Evolutionary conservation across 1,284 basidiomycete species (phyloP).

Genomic region (Taiwanofungus camphoratus): DNA sequence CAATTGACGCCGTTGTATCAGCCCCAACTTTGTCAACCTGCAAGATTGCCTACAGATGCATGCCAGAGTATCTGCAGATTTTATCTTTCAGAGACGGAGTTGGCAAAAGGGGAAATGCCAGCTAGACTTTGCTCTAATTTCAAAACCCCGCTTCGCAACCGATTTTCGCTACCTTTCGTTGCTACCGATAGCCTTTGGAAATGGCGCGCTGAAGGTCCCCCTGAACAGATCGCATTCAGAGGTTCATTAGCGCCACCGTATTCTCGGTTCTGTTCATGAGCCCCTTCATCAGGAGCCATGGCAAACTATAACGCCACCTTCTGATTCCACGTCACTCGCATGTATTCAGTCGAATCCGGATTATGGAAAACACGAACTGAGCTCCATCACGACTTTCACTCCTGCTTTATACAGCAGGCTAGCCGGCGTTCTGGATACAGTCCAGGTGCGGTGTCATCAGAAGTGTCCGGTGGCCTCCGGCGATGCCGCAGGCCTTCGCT

Average conservation of each 20-base stretch:
- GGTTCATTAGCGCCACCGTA: slow-evolving; percentile 9
- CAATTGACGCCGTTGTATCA: not conserved
- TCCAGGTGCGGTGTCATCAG: slow-evolving; percentile 1
- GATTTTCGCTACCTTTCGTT: too few relatives aligned
- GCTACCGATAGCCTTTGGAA: too few relatives aligned
- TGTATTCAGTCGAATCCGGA: not conserved
- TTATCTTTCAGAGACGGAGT: not conserved
- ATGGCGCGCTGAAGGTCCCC: too few relatives aligned
- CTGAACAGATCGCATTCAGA: too few relatives aligned
- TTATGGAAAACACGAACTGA: not conserved
- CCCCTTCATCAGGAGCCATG: slow-evolving; percentile 8
- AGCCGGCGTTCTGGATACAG: not conserved
- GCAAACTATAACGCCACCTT: slow-evolving; percentile 27
- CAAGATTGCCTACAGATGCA: not conserved
- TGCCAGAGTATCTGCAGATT: not conserved
- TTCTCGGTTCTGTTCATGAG: slow-evolving; percentile 14
- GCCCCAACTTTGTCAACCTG: slow-evolving; percentile 1
- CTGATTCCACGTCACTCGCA: slow-evolving; percentile 22
- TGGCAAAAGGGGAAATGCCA: too few relatives aligned
- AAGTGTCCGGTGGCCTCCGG: not conserved
- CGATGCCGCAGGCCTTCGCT: not conserved
- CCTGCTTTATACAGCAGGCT: not conserved
- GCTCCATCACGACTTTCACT: not conserved
- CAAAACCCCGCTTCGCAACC: too few relatives aligned
- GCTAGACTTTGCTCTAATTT: too few relatives aligned